These are phyloP conservation scores for Penicillium expansum DNA, from an alignment of 2,329 filamentous ascomycete genomes.

Conservation along the genomic window DNA sequence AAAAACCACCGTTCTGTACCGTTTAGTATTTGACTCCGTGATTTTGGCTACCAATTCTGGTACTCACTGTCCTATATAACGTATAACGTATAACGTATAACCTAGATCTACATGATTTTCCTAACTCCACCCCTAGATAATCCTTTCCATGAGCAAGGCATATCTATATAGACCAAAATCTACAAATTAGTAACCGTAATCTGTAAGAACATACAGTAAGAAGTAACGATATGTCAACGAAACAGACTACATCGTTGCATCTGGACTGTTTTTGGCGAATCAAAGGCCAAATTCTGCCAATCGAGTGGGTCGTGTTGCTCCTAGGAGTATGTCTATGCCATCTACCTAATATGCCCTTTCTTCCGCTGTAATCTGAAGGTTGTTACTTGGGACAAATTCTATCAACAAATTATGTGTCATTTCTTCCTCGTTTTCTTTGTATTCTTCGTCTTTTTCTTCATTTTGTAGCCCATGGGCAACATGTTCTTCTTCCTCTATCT, in stretches of 20 bases:
- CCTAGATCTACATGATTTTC: background rate
- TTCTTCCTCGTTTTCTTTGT: no score
- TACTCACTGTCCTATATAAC: background rate
- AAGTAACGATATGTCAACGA: background rate
- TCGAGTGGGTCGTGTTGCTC: background rate
- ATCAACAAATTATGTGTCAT: background rate
- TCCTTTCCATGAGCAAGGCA: no score
- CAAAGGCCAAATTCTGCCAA: background rate
- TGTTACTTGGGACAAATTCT: no score
- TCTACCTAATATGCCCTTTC: background rate
- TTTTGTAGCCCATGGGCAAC: background rate
- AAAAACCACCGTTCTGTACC: background rate
- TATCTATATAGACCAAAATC: no score
- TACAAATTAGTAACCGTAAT: background rate
- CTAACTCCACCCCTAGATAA: no score
- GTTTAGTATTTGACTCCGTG: background rate
- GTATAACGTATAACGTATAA: no score
- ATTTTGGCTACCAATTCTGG: background rate
- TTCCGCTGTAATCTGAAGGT: background rate
- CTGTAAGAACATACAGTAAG: background rate
- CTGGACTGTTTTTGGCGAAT: background rate
- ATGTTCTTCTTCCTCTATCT: background rate
- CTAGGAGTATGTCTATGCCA: background rate
- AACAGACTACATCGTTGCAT: background rate
- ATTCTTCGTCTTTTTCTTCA: no score